These are phyloP conservation scores for Sechiopsis laciniata DNA, from an alignment of 306 rosid genomes.

Conservation along the genomic window DNA sequence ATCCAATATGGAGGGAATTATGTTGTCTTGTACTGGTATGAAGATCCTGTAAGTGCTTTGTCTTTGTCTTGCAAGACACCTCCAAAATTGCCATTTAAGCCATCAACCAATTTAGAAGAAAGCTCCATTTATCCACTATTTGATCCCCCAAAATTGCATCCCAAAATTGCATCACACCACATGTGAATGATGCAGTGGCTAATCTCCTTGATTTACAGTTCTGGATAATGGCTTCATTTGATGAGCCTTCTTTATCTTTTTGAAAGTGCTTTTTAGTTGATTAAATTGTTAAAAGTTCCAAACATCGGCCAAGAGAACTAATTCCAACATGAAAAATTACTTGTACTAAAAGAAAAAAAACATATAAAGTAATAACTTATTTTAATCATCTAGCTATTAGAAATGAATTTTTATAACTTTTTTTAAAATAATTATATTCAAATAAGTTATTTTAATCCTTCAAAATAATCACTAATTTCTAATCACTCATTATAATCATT, in stretches of 20 bases:
- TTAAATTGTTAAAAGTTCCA: no score
- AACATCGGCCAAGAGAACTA: no score
- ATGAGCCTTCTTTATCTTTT: neutral
- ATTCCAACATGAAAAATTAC: no score
- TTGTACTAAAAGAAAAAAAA: no score
- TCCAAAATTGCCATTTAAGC: conserved; percentile 5
- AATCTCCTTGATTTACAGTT: neutral
- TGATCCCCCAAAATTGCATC: neutral
- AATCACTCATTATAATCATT: no score
- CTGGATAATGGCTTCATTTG: neutral
- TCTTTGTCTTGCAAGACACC: neutral
- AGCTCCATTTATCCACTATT: neutral
- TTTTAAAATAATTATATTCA: no score
- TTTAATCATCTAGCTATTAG: no score
- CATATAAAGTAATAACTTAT: no score
- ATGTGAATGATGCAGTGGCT: neutral
- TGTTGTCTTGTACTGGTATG: neutral
- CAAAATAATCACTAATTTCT: no score
- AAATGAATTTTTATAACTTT: no score
- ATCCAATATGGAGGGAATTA: neutral
- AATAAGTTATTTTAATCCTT: no score
- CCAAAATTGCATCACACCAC: neutral
- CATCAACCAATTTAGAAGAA: neutral
- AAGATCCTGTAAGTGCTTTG: neutral
- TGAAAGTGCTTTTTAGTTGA: no score